phyloP scores from a whole-genome alignment of 108 stramenopile species.

The Epithemia pelagica region DNA sequence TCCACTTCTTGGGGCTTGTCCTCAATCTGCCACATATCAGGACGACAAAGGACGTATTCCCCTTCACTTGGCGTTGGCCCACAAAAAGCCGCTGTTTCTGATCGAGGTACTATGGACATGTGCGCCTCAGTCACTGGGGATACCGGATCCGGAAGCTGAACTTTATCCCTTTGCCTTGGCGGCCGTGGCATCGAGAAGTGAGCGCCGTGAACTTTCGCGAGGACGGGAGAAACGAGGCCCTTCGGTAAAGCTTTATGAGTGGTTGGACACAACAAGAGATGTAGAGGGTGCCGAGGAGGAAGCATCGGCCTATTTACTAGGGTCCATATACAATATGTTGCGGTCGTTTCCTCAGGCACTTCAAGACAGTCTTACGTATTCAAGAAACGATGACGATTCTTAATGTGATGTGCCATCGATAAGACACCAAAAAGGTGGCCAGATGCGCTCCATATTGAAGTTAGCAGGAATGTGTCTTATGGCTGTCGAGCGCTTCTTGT shows the following conservation, averaged over 20 bases:
- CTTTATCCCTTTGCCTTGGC: not conserved
- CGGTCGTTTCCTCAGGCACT: not conserved
- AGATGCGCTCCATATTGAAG: too few species aligned
- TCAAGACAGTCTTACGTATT: too few species aligned
- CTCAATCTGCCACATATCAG: not conserved
- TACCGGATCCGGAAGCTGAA: not conserved
- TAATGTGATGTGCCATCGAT: too few species aligned
- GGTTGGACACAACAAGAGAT: not conserved
- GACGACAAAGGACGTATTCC: conserved; percentile 2
- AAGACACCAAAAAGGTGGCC: too few species aligned
- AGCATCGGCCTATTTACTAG: not conserved
- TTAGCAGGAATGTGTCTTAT: too few species aligned
- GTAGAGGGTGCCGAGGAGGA: not conserved
- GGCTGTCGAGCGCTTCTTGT: too few species aligned
- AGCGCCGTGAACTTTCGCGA: not conserved
- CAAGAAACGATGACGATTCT: too few species aligned
- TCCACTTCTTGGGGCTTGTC: not conserved
- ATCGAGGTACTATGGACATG: not conserved
- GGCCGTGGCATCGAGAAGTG: not conserved
- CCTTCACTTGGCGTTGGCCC: not conserved
- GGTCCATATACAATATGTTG: not conserved
- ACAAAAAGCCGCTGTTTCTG: not conserved
- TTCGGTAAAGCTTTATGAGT: not conserved
- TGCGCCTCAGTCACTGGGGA: not conserved
- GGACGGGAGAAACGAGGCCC: not conserved